Base-by-base conservation (phyloP, 2,329 filamentous ascomycete species). In the Lecanicillium sp. region DNA sequence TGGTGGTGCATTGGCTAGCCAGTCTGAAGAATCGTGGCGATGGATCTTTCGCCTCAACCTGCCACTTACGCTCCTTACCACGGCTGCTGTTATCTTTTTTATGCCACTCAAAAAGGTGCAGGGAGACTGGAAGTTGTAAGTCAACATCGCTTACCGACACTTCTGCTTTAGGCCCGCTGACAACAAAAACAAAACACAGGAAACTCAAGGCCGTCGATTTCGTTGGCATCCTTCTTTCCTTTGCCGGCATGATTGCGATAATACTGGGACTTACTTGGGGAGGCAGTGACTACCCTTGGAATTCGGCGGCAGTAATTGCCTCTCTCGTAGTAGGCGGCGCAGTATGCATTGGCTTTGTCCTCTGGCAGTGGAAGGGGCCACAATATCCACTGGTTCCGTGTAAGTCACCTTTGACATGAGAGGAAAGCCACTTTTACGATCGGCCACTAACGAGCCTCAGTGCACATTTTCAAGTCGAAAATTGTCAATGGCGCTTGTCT, bases 181-280 rank as follows among this genome's bases (percentile, higher is more conserved):
- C 14, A 4, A n/a, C 15, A 17, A 37, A 5, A 18, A 8, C 14
- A 18, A 9, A 29, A 47, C 9, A 4, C 19, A 60, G 60, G 11
- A 75, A 74, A 35, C 49, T 75, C 5, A 64, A 62, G 37, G 67
- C 69, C 0, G 60, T 75, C 3, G 72, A 74, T 42, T 74, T 72
- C 37, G 36, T 67, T 3, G 69, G 71, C 4, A 65, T 63, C 4
- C 37, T 64, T 3, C 55, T 74, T 0, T 64, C 69, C 6, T 54
- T 75, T 5, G 62, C 56, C 1, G 62, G 64, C 2, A 68, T 69
- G 5, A 59, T 64, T 0, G 53, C 73, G 1, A 49, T 74, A 2
- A 59, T 75, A 40, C 50, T 73, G 1, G 67, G 70, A 0, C 45
- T 76, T 25, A 73, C 73, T 3, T 80, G 76, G 74, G 77, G 75